phyloP scores from a whole-genome alignment of 768 basidiomycete genomes.

The Mycena kentingensis region DNA sequence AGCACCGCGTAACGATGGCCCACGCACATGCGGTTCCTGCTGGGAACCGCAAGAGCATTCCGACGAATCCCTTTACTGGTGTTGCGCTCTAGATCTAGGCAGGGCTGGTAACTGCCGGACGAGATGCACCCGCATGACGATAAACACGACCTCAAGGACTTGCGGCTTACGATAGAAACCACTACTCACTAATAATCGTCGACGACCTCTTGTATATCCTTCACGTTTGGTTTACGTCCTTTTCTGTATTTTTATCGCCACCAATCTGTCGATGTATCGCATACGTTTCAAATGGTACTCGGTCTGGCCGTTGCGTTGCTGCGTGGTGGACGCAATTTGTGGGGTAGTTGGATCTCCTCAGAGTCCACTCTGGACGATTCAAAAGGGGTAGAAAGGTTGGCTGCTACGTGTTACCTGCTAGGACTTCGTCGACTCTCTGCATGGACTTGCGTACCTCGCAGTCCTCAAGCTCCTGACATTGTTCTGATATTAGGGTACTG shows the following conservation, averaged over 20 bases:
- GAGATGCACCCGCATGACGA: not conserved
- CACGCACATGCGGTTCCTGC: conserved; percentile 27
- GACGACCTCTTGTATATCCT: not conserved
- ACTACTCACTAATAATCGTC: not conserved
- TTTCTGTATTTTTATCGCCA: not conserved
- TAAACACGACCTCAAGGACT: not conserved
- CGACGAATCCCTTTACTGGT: conserved; percentile 53
- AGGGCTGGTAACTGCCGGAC: not conserved
- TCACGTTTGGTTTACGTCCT: not conserved
- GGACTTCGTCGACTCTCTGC: too few species aligned
- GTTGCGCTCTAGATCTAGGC: conserved; percentile 23
- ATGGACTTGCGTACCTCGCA: too few species aligned
- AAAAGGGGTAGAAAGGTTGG: too few species aligned
- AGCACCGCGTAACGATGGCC: conserved; percentile 41
- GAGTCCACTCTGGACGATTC: too few species aligned
- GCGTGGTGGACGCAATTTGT: too few species aligned
- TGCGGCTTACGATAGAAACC: not conserved
- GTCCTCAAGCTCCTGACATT: too few species aligned
- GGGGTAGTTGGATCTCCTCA: too few species aligned
- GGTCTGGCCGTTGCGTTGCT: too few species aligned
- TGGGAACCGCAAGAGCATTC: conserved; percentile 45
- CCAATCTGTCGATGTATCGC: not conserved
- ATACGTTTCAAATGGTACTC: not conserved
- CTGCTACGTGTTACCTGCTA: too few species aligned
- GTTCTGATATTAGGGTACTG: too few species aligned